Evolutionary conservation across 345 rosid species (phyloP), one percentile per base, ranked within the genome.

Genomic region (Melaleuca alternifolia): DNA sequence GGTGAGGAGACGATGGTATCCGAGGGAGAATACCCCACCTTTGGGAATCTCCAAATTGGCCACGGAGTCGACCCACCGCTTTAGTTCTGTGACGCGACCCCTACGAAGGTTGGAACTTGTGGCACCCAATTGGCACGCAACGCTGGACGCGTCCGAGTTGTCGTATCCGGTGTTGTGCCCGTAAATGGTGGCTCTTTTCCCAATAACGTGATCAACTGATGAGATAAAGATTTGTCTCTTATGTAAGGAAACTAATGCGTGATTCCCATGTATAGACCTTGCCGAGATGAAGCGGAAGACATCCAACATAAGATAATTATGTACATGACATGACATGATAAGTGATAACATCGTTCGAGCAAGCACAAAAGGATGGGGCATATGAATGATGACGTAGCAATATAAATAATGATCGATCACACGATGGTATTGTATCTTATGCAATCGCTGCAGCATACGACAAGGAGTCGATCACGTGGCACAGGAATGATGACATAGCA

Each of bases 371-470:
- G 59, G 59, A 54, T 21, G 59, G 9, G 59, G 59, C 59, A 54
- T 24, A 24, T 57, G 62, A 14, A 24, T 57, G 3, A 57, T 57
- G 62, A 57, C 0, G 30, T 24, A 3, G 13, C 26, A 13, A 57
- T 26, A 4, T 57, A 24, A 24, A 57, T 57, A 26, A 57, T 24
- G 14, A 57, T 26, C 62, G n/a, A n/a, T 26, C 24, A 28, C 0
- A 5, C 26, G 61, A 56, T 56, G 61, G 61, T 11, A 56, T 24
- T 13, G 61, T 26, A 24, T n/a, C n/a, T n/a, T n/a, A n/a, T 56
- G 1, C 0, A 6, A 56, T 56, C 0, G 6, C 0, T 1, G 23
- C 24, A 2, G 13, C 13, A 57, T 24, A 24, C 5, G 30, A 57
- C 0, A 3, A 57, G 28, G 62, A 57, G 30, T 26, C 6, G 28